A percentile compares a stretch with the other conserved stretches of the same genome.
phyloP scores from a whole-genome alignment of 805 yeast species.

The Candida berthetii region DNA sequence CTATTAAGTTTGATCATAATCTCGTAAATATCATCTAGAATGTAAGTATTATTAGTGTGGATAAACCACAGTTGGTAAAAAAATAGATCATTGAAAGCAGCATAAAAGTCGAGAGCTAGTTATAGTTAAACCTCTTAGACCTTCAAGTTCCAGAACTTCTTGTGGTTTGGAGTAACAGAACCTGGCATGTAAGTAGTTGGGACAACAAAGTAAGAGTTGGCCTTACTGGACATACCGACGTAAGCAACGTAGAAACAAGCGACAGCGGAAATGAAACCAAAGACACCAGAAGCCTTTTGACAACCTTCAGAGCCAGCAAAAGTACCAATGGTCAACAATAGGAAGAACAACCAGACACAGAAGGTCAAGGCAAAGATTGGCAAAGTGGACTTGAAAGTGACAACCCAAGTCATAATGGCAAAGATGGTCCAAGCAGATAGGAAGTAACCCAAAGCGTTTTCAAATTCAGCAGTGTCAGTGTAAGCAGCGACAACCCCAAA shows the following conservation, averaged over 20 bases:
- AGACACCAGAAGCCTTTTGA: constrained; percentile 41
- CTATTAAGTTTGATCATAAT: neutral
- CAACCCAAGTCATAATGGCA: constrained; percentile 37
- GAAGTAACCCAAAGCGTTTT: constrained; percentile 41
- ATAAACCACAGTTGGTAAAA: neutral
- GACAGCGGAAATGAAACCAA: constrained; percentile 35
- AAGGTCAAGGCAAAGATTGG: constrained; percentile 33
- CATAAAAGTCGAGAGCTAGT: too few relatives aligned
- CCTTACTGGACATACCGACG: constrained; percentile 31
- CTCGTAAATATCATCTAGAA: neutral
- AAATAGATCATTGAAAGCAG: too few relatives aligned
- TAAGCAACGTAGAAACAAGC: constrained; percentile 40
- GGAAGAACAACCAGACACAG: constrained; percentile 38
- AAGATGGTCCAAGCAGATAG: constrained; percentile 48
- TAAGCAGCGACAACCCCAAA: constrained; percentile 38
- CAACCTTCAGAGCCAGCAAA: constrained; percentile 27
- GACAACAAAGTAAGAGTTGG: neutral
- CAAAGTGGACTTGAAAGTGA: constrained; percentile 43
- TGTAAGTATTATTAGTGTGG: neutral
- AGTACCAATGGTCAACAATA: constrained; percentile 37
- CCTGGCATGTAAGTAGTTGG: constrained; percentile 1
- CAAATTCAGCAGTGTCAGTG: constrained; percentile 26
- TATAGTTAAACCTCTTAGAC: too few relatives aligned
- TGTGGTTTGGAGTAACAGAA: constrained; percentile 1
- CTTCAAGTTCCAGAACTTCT: constrained; percentile 1